Percentiles rank a stretch among this genome's conserved stretches.
These are phyloP conservation scores for Pythium insidiosum DNA, from an alignment of 352 stramenopile species.

Conservation along the genomic window DNA sequence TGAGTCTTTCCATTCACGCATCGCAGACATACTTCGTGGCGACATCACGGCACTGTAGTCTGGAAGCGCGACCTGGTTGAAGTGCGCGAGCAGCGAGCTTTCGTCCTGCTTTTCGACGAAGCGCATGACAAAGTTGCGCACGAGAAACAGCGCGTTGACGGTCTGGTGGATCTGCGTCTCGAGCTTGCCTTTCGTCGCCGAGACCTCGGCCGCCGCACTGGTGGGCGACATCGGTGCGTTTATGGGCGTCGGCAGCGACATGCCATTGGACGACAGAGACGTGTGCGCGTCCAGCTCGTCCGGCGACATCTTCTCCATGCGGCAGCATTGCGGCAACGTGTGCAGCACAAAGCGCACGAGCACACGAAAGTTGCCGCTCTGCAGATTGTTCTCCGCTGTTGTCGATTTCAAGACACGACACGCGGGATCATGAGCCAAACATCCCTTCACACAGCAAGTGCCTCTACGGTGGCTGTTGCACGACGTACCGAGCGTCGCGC, in stretches of 20 bases:
- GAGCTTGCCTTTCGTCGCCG: conserved; percentile 16
- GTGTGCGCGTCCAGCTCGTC: conserved; percentile 36
- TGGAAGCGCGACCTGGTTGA: conserved; percentile 28
- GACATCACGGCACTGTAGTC: conserved; percentile 23
- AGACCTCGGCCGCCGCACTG: conserved; percentile 1
- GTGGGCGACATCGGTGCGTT: conserved; percentile 5
- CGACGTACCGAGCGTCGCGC: conserved; percentile 40
- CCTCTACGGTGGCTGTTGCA: neutral
- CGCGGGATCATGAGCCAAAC: neutral
- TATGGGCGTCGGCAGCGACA: no score
- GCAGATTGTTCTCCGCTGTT: conserved; percentile 54
- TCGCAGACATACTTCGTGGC: conserved; percentile 18
- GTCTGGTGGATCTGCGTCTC: conserved; percentile 38
- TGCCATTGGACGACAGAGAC: no score
- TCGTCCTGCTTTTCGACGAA: conserved; percentile 69
- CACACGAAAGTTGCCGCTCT: conserved; percentile 71
- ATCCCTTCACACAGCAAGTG: neutral
- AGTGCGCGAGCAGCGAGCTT: conserved; percentile 50
- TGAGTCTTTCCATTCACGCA: no score
- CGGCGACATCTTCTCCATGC: conserved; percentile 43
- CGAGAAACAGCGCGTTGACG: conserved; percentile 67
- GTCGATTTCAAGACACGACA: no score
- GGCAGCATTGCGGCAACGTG: conserved; percentile 40
- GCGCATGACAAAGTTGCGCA: conserved; percentile 62
- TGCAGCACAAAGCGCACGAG: conserved; percentile 56